Base-by-base conservation (phyloP, 2,329 filamentous ascomycete genomes). In the Magnaporthales sp. region DNA sequence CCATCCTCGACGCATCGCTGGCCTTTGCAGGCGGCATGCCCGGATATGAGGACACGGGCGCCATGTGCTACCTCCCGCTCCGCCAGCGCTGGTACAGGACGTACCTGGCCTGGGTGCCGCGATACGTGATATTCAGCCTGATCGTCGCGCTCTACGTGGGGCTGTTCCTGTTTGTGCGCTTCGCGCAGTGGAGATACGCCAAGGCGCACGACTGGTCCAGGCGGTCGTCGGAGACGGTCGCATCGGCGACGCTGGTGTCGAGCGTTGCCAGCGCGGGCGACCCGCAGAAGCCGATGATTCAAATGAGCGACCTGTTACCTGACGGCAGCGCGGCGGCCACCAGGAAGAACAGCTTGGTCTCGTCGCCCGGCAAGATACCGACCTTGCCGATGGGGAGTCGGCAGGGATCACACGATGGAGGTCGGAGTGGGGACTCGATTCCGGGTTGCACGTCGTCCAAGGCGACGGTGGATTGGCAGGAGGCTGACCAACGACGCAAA, bases 61-160 rank as follows among this genome's bases (percentile, higher is more conserved):
- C 87, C 24, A 90, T 88, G 71, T 94, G 91, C 75, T 89, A 89
- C 69, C 79, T 93, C 2, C 89, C 90, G 0, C 79, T 85, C 19
- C 80, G 84, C 3, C 88, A 89, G 0, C 82, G 83, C 68, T 93
- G 91, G 91, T 89, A 89, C 69, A 82, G 87, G 60, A 78, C 89
- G 19, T 86, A 84, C 0, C 79, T 93, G 2, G 84, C 85, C 67
- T 94, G 91, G 91, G 82, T 91, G 8, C 91, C 91, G 46, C 83
- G 91, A 64, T 92, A 92, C 69, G 70, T 91, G 46, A 87, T 92
- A 65, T 86, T 90, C 70, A 72, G 83, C 9, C 78, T 83, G 29
- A 89, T 93, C 69, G 77, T 91, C 38, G 75, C 80, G 30, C 84
- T 91, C 2, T 91, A 92, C 63, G 78, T 84, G 27, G 85, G 84